Evolutionary conservation across 2,329 filamentous ascomycete species (phyloP).

Genomic region (Phialocephala sp.): DNA sequence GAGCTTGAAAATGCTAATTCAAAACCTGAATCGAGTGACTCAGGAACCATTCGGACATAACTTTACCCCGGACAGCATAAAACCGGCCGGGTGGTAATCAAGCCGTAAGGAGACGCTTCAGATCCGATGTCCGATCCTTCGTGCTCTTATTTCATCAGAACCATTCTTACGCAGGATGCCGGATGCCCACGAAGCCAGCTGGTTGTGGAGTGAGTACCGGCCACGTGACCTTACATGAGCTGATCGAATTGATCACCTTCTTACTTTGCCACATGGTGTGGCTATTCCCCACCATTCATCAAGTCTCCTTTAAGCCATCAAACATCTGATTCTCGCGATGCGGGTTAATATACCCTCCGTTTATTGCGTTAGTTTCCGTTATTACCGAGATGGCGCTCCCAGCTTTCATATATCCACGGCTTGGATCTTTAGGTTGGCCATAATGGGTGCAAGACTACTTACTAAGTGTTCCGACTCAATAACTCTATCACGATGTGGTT

Average conservation of each 20-base stretch:
- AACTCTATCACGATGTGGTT: neutral
- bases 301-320: neutral
- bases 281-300: neutral
- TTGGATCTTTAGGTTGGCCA: neutral
- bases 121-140: neutral
- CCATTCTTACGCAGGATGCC: neutral
- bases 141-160: neutral
- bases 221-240: neutral
- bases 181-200: neutral
- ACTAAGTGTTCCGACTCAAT: neutral
- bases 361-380: neutral
- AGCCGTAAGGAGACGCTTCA: neutral
- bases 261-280: neutral
- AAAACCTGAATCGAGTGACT: neutral
- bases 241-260: neutral
- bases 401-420: neutral
- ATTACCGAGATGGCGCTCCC: neutral
- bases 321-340: neutral
- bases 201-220: neutral
- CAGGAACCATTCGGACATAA: neutral
- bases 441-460: neutral
- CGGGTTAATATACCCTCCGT: neutral
- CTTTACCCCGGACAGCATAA: neutral
- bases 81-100: neutral
- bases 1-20: neutral